phyloP scores from a whole-genome alignment of 352 stramenopile genomes.

The Globisporangium apiculatum region DNA sequence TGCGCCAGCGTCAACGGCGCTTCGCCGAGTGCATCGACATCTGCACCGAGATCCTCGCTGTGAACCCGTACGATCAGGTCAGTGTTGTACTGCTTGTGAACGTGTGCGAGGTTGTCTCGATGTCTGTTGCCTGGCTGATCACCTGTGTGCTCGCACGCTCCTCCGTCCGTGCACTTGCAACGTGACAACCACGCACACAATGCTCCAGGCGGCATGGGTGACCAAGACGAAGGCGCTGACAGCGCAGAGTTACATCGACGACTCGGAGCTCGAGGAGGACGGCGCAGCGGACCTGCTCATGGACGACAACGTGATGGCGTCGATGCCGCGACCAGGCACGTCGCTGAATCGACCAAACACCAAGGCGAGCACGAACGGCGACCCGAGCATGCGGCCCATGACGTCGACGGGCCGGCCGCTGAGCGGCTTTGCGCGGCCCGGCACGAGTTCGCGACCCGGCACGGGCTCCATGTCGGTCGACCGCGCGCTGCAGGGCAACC shows the following conservation, averaged over 20 bases:
- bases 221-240: slow-evolving; percentile 88
- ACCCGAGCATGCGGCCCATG: slow-evolving; percentile 82
- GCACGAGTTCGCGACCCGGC: slow-evolving; percentile 60
- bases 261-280: slow-evolving; percentile 90
- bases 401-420: slow-evolving; percentile 75
- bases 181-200: neutral
- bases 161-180: no score
- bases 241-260: slow-evolving; percentile 87
- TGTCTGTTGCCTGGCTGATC: no score
- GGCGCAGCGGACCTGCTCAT: slow-evolving; percentile 88
- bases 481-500: slow-evolving; percentile 61
- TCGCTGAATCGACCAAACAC: slow-evolving; percentile 85
- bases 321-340: slow-evolving; percentile 83
- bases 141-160: neutral
- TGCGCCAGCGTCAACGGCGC: slow-evolving; percentile 65
- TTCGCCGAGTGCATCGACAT: slow-evolving; percentile 80
- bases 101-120: no score
- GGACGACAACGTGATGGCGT: slow-evolving; percentile 89
- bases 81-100: neutral
- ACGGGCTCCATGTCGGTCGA: slow-evolving; percentile 74
- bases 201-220: slow-evolving; percentile 74
- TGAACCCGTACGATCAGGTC: slow-evolving; percentile 84
- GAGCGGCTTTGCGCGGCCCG: slow-evolving; percentile 83
- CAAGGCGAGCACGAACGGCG: slow-evolving; percentile 23
- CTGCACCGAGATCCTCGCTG: slow-evolving; percentile 74